Evolutionary conservation across 1,284 basidiomycete species (phyloP).

Genomic region (Sporisorium graminicola): DNA sequence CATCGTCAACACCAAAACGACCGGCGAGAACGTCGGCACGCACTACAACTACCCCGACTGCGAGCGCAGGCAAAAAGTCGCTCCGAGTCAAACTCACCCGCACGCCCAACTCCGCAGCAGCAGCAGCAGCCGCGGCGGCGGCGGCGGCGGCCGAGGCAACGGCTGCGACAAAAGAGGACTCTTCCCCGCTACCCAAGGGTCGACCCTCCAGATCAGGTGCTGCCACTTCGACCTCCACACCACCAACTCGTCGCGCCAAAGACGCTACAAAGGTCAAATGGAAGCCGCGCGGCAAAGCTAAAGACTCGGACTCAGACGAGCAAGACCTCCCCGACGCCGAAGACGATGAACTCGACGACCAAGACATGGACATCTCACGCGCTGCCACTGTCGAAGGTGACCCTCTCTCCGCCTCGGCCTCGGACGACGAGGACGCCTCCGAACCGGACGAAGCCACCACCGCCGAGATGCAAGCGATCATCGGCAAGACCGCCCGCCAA

Average conservation of each 20-base stretch:
- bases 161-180: conserved; percentile 6
- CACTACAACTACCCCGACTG: conserved; percentile 7
- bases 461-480: conserved; percentile 32
- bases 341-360: conserved; percentile 34
- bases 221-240: conserved; percentile 4
- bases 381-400: conserved; percentile 2
- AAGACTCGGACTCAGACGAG: conserved; percentile 27
- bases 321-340: conserved; percentile 15
- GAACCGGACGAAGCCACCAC: conserved; percentile 51
- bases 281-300: conserved; percentile 35
- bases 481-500: conserved; percentile 65
- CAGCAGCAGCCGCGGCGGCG: neutral
- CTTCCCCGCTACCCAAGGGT: conserved; percentile 11
- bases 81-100: conserved; percentile 46
- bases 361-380: conserved; percentile 17
- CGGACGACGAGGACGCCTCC: conserved; percentile 16
- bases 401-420: conserved; percentile 2
- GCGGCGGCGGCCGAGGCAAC: neutral
- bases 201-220: conserved; percentile 9
- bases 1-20: conserved; percentile 17
- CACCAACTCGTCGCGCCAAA: conserved; percentile 18
- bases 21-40: conserved; percentile 10
- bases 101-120: conserved; percentile 25
- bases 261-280: conserved; percentile 42
- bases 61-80: conserved; percentile 31